Base-by-base conservation (phyloP, 768 basidiomycete genomes). In the Lactifluus subvellereus region DNA sequence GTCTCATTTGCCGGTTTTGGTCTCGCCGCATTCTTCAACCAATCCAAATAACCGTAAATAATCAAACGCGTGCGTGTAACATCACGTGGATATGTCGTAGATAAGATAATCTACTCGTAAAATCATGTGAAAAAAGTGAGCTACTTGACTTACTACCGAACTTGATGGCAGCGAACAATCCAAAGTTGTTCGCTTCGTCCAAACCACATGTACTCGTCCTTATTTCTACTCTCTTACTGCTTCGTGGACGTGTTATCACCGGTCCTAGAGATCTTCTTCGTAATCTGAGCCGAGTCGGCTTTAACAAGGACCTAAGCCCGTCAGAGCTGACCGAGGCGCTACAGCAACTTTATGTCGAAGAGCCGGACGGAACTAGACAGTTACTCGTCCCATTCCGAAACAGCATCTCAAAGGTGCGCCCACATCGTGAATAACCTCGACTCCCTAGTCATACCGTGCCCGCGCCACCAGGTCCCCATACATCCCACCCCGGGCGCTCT, bases 351-450 rank as follows among this genome's bases (percentile, higher is more conserved):
- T 92, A 90, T 69, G 73, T 82, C 18, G 78, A 82, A 35, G 79
- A 82, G 59, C 70, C 77, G 3, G 81, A 83, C 66, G 87, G 86
- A 3, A 79, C 79, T 18, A 84, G 84, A 70, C 83, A 79, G 5
- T 73, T 91, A n/a, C 78, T 87, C 1, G 84, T 89, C 6, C 88
- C 85, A 1, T 85, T 87, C 69, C 75, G 81, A 27, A 84, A 85
- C 38, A 73, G 80, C 50, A 73, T 91, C 7, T 81, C 85, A 13
- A 85, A 84, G 79, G 87, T 87, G 37, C 59, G 81, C 63, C 7
- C 35, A 22, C 13, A 33, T 43, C 16, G 4, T 18, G 37, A 20
- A 48, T 22, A 18, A 45, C 22, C 22, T 42, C 40, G 32, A 4
- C 20, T 30, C 8, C 2, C n/a, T n/a, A 5, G 45, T 49, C 33